Percentiles rank a stretch among this genome's conserved stretches.
Evolutionary conservation across 305 asterid genomes (phyloP).

Genomic region (Solanum hybrid): DNA sequence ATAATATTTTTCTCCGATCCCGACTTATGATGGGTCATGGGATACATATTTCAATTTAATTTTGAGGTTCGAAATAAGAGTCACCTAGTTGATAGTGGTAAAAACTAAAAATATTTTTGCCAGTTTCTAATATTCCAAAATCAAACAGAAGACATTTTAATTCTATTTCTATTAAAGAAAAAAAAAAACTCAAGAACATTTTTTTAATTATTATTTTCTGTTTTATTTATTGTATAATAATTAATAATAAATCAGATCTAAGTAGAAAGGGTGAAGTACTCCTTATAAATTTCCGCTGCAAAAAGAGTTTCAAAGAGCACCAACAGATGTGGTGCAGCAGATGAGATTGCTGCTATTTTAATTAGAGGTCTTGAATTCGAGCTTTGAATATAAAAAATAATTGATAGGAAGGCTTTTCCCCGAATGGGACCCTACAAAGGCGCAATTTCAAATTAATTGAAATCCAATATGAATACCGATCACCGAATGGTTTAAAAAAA

Average conservation of each 20-base stretch:
- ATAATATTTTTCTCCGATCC: no score
- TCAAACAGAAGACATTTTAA: background rate
- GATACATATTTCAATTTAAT: no score
- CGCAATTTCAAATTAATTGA: background rate
- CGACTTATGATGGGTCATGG: no score
- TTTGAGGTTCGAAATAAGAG: background rate
- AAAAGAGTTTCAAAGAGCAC: background rate
- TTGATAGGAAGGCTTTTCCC: background rate
- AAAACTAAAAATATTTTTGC: no score
- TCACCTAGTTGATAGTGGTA: background rate
- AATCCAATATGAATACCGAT: background rate
- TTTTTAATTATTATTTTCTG: background rate
- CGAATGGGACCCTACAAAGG: background rate
- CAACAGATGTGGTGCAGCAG: no score
- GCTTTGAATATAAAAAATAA: background rate
- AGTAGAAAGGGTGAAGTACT: background rate
- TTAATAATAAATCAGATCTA: background rate
- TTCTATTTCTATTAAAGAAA: background rate
- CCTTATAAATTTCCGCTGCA: background rate
- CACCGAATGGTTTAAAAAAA: background rate
- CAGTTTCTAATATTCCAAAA: background rate
- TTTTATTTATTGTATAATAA: no score
- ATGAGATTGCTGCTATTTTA: no score
- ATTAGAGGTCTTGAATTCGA: background rate
- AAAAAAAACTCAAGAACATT: no score